Base-by-base conservation (phyloP, 75 land plant species). In the Adiantum capillusveneris region DNA sequence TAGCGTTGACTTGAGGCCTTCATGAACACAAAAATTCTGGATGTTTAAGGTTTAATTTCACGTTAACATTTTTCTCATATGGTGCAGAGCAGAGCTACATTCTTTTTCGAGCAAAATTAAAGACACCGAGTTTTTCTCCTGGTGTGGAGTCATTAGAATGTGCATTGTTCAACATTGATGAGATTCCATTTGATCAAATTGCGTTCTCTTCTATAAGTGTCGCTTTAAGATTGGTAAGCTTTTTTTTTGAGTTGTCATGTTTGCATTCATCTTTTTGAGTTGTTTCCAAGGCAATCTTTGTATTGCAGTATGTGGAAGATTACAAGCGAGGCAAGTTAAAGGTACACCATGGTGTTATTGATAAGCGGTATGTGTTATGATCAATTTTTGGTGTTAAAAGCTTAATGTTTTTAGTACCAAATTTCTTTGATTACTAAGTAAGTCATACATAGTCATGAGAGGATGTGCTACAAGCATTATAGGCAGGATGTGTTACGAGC, bases 71-170 rank as follows among this genome's bases (percentile, higher is more conserved):
- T 34, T 34, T 34, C 9, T 34, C 37, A 3, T 34, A 9, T 34
- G 37, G 37, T 74, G 68, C 87, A 81, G 83, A 70, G 72, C 92
- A 91, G 97, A 88, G 90, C 65, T 92, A 92, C 61, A 74, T 88
- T 52, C 88, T 92, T 29, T 91, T 92, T 72, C 75, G 88, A 44
- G 95, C 81, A 1, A 87, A 73, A 79, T 50, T 92, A 63, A 82
- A 78, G 84, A 69, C 68, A 42, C 96, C 85, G n/a, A 58, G 78
- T 22, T 92, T 88, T 67, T 78, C 97, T 31, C 95, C 97, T 21
- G 97, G 97, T 19, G 79, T 86, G 7, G 95, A 92, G 60, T 92
- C 97, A 25, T 58, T 77, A 7, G 97, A 92, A 51, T 92, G 97
- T 62, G 71, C 69, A 29, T 76, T 92, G 18, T 88, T 82, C 70